A percentile compares a stretch with the other conserved stretches of the same genome.
Evolutionary conservation across 768 basidiomycete species (phyloP).

Genomic region (Strobilomyces dryophilus): DNA sequence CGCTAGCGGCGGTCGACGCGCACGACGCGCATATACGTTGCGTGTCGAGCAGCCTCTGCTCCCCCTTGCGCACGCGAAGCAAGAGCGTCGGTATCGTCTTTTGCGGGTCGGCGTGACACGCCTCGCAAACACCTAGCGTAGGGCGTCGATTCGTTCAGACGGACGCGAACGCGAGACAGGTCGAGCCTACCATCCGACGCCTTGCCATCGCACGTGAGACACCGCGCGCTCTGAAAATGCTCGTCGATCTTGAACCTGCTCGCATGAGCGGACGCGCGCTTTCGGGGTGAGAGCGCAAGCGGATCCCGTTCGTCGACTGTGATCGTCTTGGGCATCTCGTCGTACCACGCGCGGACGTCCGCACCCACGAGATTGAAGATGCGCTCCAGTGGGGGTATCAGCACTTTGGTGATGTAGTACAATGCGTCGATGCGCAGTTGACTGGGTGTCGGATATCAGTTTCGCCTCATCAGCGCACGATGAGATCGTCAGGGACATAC

Average conservation of each 20-base stretch:
- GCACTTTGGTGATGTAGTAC: conserved; percentile 84
- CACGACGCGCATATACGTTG: conserved; percentile 76
- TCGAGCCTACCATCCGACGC: conserved; percentile 50
- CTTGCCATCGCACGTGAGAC: conserved; percentile 56
- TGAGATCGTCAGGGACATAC: conserved; percentile 34
- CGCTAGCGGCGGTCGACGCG: conserved; percentile 47
- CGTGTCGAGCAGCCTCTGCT: conserved; percentile 49
- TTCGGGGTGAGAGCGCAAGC: conserved; percentile 35
- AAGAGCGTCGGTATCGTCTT: conserved; percentile 55
- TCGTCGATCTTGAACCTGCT: conserved; percentile 60
- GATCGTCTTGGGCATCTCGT: conserved; percentile 15
- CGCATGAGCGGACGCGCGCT: conserved; percentile 23
- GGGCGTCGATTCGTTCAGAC: not conserved
- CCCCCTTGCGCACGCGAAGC: conserved; percentile 49
- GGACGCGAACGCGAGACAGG: not conserved
- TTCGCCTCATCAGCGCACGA: not conserved
- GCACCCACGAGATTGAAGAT: conserved; percentile 66
- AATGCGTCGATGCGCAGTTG: conserved; percentile 73
- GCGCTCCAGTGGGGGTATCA: conserved; percentile 88
- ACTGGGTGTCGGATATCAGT: conserved; percentile 33
- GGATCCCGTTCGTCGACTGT: conserved; percentile 34
- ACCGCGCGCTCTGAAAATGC: conserved; percentile 69
- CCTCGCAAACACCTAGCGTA: conserved; percentile 56
- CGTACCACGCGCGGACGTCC: conserved; percentile 3
- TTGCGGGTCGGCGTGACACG: conserved; percentile 50